These are phyloP conservation scores for Colletotrichum sp. DNA, from an alignment of 2,329 filamentous ascomycete genomes.

Conservation along the genomic window DNA sequence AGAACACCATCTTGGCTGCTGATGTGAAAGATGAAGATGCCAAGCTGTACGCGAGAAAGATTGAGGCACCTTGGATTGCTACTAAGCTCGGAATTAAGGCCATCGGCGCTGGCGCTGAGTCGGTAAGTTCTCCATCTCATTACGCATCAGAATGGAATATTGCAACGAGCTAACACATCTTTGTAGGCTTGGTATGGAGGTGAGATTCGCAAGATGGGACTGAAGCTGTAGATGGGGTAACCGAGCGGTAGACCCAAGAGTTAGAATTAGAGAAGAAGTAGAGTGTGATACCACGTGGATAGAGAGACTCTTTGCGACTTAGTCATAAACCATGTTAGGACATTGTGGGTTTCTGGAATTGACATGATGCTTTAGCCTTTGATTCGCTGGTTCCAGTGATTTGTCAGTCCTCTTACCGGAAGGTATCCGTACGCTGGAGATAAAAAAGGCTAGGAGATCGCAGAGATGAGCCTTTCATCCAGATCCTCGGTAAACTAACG, in stretches of 20 bases:
- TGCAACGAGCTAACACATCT: not conserved
- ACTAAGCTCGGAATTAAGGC: conserved; percentile 25
- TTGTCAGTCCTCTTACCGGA: not conserved
- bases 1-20: conserved; percentile 37
- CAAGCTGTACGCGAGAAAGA: conserved; percentile 29
- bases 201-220: conserved; percentile 8
- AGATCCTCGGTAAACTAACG: not conserved
- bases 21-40: conserved; percentile 38
- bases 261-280: not conserved
- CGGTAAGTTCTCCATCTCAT: conserved; percentile 12
- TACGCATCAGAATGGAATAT: not conserved
- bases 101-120: conserved; percentile 26
- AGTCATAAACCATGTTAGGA: not conserved
- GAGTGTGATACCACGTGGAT: not conserved
- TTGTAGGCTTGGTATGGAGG: conserved; percentile 4
- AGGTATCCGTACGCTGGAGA: not conserved
- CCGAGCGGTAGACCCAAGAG: not conserved
- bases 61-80: conserved; percentile 25
- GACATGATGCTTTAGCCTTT: not conserved
- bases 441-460: not conserved
- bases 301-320: not conserved
- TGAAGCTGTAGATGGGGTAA: not conserved
- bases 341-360: not conserved
- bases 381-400: not conserved
- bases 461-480: not conserved